Conservation (phyloP, 1,284 basidiomycete genomes). For the Stygiomarasmius scandens region DNA sequence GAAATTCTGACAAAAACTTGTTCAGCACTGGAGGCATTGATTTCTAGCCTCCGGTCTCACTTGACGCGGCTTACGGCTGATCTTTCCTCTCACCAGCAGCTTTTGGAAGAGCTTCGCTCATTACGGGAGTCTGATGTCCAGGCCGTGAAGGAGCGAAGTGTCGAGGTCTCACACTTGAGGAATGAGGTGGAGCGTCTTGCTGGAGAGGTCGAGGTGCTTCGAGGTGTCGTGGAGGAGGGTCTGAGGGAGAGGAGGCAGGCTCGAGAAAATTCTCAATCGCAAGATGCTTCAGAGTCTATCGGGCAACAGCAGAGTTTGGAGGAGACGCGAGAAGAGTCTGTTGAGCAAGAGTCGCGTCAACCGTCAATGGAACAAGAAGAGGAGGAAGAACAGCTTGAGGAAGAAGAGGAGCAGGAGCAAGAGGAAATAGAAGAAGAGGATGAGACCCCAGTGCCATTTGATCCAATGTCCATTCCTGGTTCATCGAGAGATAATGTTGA, state of each 20-base stretch:
- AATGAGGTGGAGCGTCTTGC: conserved; percentile 76
- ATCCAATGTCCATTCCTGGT: conserved; percentile 36
- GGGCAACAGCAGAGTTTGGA: conserved; percentile 4
- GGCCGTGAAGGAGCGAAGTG: conserved; percentile 59
- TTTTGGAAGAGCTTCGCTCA: conserved; percentile 65
- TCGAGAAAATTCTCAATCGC: conserved; percentile 27
- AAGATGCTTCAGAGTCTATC: conserved; percentile 6
- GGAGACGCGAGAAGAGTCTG: conserved; percentile 9
- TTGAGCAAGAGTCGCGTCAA: background rate
- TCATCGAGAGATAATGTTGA: conserved; percentile 28
- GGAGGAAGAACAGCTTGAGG: conserved; percentile 25
- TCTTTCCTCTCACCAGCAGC: conserved; percentile 70
- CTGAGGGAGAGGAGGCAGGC: conserved; percentile 65
- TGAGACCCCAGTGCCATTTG: conserved; percentile 30
- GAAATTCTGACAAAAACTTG: conserved; percentile 12
- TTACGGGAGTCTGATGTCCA: conserved; percentile 65
- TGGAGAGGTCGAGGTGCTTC: conserved; percentile 80
- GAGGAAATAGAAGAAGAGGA: conserved; percentile 27
- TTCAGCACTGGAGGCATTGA: conserved; percentile 76
- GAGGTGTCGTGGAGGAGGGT: conserved; percentile 82
- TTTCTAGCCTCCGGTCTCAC: conserved; percentile 71
- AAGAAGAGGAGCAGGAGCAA: conserved; percentile 32
- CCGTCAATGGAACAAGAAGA: conserved; percentile 9
- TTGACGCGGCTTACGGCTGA: conserved; percentile 77
- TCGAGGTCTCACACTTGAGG: conserved; percentile 62